Conservation (phyloP, 2,329 filamentous ascomycete genomes). For the Tolypocladium album region DNA sequence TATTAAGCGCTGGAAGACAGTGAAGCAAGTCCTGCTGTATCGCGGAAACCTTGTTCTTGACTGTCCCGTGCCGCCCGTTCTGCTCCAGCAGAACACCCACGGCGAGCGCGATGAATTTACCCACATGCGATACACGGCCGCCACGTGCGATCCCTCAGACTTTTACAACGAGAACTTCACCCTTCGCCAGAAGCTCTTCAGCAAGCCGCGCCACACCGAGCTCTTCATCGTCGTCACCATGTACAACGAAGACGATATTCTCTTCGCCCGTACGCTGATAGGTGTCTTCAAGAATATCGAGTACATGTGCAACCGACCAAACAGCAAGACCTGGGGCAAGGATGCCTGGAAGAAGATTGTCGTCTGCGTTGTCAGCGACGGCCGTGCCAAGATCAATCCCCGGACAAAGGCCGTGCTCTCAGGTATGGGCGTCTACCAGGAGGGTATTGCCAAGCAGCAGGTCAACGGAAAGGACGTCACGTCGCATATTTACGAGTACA, state of each 20-base stretch:
- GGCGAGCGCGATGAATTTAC: conserved; percentile 87
- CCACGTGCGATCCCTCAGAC: conserved; percentile 82
- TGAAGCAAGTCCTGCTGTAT: conserved; percentile 96
- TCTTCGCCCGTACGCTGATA: conserved; percentile 91
- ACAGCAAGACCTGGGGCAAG: conserved; percentile 96
- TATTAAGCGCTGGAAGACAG: conserved; percentile 91
- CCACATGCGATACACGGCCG: conserved; percentile 87
- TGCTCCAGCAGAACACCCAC: conserved; percentile 81
- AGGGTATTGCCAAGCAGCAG: conserved; percentile 96
- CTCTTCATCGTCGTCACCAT: conserved; percentile 95
- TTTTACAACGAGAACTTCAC: conserved; percentile 89
- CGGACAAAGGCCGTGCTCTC: conserved; percentile 82
- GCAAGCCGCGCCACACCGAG: conserved; percentile 85
- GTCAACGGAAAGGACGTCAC: conserved; percentile 96
- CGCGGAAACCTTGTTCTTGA: conserved; percentile 94
- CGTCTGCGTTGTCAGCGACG: conserved; percentile 93
- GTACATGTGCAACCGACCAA: conserved; percentile 88
- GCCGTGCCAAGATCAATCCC: conserved; percentile 92
- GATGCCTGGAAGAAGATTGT: conserved; percentile 99
- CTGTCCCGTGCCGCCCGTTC: conserved; percentile 81
- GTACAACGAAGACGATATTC: conserved; percentile 97
- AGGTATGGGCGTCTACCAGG: conserved; percentile 92
- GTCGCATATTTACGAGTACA: conserved; percentile 95
- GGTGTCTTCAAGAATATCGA: conserved; percentile 99
- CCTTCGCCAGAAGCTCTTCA: conserved; percentile 80